These are phyloP conservation scores for Lentinula raphanica DNA, from an alignment of 768 basidiomycete species.

Conservation along the genomic window DNA sequence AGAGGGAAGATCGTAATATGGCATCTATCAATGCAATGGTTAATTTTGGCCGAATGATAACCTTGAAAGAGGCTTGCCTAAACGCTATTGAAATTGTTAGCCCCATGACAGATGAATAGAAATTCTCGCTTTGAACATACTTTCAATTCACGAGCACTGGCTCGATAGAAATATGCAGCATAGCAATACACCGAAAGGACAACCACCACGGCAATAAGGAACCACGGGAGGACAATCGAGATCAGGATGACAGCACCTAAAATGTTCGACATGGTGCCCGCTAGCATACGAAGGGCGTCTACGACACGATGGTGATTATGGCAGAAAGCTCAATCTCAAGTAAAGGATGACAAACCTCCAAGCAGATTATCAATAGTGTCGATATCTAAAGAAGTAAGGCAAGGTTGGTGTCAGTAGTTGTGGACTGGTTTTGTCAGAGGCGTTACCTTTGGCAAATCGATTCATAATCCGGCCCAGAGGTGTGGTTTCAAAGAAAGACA, in stretches of 20 bases:
- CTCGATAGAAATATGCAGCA: slow-evolving; percentile 77
- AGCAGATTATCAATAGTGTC: slow-evolving; percentile 77
- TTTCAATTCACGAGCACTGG: slow-evolving; percentile 85
- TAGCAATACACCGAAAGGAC: slow-evolving; percentile 60
- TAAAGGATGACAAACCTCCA: slow-evolving; percentile 34
- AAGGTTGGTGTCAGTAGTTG: neutral
- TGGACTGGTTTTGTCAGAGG: neutral
- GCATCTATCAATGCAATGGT: slow-evolving; percentile 45
- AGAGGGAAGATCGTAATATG: slow-evolving; percentile 79
- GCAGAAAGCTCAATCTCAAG: neutral
- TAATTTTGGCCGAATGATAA: neutral
- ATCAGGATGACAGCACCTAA: slow-evolving; percentile 76
- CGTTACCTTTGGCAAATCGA: slow-evolving; percentile 72
- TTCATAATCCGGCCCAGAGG: slow-evolving; percentile 88
- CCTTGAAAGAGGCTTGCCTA: slow-evolving; percentile 33
- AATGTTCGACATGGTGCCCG: slow-evolving; percentile 57
- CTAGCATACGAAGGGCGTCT: slow-evolving; percentile 74
- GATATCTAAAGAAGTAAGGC: slow-evolving; percentile 47
- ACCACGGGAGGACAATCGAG: slow-evolving; percentile 76
- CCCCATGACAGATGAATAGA: neutral
- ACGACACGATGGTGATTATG: neutral
- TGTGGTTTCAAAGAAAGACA: slow-evolving; percentile 89
- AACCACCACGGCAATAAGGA: slow-evolving; percentile 67
- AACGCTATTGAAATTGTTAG: slow-evolving; percentile 31
- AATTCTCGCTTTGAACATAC: slow-evolving; percentile 24